Conservation (phyloP, 139 green algal species). For the Zygnema circumcarinatum region DNA sequence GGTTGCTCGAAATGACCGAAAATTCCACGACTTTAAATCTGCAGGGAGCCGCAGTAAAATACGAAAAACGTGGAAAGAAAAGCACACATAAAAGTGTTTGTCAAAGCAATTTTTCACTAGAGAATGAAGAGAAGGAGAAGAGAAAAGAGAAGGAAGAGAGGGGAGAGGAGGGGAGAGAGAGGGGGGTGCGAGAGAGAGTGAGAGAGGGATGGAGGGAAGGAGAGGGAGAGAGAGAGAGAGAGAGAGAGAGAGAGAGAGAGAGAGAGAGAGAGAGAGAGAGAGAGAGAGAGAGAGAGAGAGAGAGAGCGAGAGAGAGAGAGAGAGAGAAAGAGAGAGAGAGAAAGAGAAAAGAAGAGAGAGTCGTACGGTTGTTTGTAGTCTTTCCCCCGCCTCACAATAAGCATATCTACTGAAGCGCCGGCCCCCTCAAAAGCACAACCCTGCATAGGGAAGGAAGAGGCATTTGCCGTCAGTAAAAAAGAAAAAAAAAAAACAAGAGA, state of each 20-base stretch:
- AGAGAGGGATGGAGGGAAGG: not conserved
- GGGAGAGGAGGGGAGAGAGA: not conserved
- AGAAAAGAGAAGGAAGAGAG: not conserved
- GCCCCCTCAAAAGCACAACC: conserved; percentile 65
- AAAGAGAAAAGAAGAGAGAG: not conserved
- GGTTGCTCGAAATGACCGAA: conserved; percentile 61
- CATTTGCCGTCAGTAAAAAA: conserved; percentile 9
- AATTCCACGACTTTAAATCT: conserved; percentile 61
- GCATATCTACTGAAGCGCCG: conserved; percentile 61
- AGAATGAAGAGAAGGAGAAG: conserved; percentile 7
- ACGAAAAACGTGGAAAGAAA: conserved; percentile 3
- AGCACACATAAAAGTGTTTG: not conserved
- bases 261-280: too few relatives aligned
- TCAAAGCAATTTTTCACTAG: not conserved
- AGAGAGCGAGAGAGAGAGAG: not conserved
- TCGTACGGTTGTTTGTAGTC: conserved; percentile 56
- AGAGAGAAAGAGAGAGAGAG: not conserved
- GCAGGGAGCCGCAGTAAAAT: conserved; percentile 13
- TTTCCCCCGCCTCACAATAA: conserved; percentile 55
- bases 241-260: too few relatives aligned
- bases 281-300: too few relatives aligned
- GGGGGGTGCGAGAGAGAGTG: not conserved
- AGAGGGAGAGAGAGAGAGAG: too few relatives aligned
- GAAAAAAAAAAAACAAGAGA: too few relatives aligned
- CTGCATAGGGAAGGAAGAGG: conserved; percentile 5